Evolutionary conservation across 306 rosid genomes (phyloP).

Genomic region (Bauhinia variegata): DNA sequence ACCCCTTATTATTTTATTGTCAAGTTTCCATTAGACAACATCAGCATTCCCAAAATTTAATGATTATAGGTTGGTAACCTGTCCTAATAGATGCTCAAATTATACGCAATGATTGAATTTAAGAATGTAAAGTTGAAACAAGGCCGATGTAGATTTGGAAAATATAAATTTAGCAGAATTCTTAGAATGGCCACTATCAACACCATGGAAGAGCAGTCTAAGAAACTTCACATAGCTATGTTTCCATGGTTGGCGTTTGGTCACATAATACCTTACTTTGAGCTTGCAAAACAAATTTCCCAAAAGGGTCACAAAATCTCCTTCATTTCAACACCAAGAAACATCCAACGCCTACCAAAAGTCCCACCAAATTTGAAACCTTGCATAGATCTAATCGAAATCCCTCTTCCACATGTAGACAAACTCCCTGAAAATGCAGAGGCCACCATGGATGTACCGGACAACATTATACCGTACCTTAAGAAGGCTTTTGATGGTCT

Average conservation of each 20-base stretch:
- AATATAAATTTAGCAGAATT: too few species aligned
- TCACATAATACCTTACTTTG: conserved; percentile 46
- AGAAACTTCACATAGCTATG: conserved; percentile 44
- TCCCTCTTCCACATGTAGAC: conserved; percentile 25
- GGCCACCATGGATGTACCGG: conserved; percentile 19
- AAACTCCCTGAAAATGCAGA: conserved; percentile 24
- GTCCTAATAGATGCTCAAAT: too few species aligned
- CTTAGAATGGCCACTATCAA: too few species aligned
- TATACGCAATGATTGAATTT: too few species aligned
- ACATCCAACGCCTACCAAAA: conserved; percentile 52
- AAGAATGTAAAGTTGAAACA: too few species aligned
- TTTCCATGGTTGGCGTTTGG: conserved; percentile 64
- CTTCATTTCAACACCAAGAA: conserved; percentile 53
- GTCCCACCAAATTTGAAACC: conserved; percentile 27
- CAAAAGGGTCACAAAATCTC: conserved; percentile 47
- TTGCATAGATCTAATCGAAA: conserved; percentile 27
- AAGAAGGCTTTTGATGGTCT: conserved; percentile 35
- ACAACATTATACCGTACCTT: conserved; percentile 14
- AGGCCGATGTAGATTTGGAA: too few species aligned
- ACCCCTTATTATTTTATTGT: too few species aligned
- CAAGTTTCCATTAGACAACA: too few species aligned
- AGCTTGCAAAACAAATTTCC: conserved; percentile 49
- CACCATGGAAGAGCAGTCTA: conserved; percentile 24
- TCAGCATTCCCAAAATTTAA: too few species aligned
- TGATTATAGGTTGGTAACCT: too few species aligned